phyloP scores from a whole-genome alignment of 2,329 filamentous ascomycete genomes.

The Colletotrichum orchidophilum region DNA sequence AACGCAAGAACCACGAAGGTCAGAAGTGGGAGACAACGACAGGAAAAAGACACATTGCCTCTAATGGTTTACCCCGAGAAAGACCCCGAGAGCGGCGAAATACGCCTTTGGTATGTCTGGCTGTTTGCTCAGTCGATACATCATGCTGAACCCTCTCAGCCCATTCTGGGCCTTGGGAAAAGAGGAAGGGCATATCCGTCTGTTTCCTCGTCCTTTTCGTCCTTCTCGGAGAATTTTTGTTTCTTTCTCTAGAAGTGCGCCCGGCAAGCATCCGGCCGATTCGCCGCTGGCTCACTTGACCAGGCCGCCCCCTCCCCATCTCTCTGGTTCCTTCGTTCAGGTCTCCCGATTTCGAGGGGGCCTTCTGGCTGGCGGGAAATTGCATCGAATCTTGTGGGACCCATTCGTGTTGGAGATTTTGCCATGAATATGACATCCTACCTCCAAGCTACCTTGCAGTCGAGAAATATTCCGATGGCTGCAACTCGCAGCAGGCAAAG shows the following conservation, averaged over 20 bases:
- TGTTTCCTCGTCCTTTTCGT: neutral
- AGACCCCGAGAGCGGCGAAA: too few species aligned
- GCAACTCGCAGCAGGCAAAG: neutral
- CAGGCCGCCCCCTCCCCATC: neutral
- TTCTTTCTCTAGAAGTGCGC: neutral
- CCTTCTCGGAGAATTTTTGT: slow-evolving; percentile 4
- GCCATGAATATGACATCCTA: slow-evolving; percentile 17
- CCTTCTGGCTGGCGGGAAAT: slow-evolving; percentile 32
- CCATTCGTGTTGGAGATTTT: neutral
- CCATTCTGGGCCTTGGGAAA: neutral
- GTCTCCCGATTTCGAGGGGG: neutral
- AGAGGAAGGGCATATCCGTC: neutral
- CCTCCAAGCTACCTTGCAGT: slow-evolving; percentile 8
- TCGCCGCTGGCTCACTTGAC: slow-evolving; percentile 10
- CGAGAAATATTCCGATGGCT: slow-evolving; percentile 23
- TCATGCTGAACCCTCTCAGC: neutral
- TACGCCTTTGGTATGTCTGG: neutral
- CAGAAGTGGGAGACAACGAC: neutral
- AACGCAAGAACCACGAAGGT: neutral
- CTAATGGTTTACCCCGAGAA: neutral
- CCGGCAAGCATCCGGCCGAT: slow-evolving; percentile 7
- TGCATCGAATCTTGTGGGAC: slow-evolving; percentile 19
- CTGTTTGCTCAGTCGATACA: neutral
- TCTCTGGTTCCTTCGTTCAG: neutral
- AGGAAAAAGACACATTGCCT: neutral